Evolutionary conservation across 208 protist genomes (phyloP), one percentile per base, ranked within the genome.

Genomic region (Herpetomonas samuelpessoai): DNA sequence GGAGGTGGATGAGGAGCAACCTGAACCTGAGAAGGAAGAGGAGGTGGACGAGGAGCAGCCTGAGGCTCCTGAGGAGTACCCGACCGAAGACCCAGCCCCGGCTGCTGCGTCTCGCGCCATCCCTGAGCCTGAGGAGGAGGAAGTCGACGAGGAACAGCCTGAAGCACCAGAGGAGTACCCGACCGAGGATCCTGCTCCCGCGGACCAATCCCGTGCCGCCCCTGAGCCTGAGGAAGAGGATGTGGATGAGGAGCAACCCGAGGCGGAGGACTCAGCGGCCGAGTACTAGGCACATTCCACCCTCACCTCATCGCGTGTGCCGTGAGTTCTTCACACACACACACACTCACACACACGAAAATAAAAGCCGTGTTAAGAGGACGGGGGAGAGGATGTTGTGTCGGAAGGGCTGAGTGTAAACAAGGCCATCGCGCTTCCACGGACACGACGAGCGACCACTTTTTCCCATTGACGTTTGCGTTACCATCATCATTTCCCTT

Each of bases 91-190:
- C 14, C 14, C 9, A 41, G 35, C 35, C 9, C 35, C 25, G 2
- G 35, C 35, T 14, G 31, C 28, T 16, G 29, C 25, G 21, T 6
- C 14, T 24, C n/a, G 18, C 12, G 28, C 16, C 28, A 14, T 14
- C 9, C n/a, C n/a, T n/a, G n/a, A n/a, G 21, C 18, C 6, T 4
- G 27, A 31, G 19, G 35, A 27, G 29, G 29, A 58, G 12, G 57
- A 58, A 25, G 57, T 35, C 21, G 50, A 65, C 21, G 39, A 61
- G 39, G 38, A 52, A 28, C 41, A 22, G 24, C 45, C 19, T 19
- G 59, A 4, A 3, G 6, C 21, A 18, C 59, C 2, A 7, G 61
- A 53, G n/a, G 48, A 44, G 24, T 46, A 55, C 30, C 31, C 48
- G 10, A 48, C 18, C 9, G 63, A 56, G 38, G 28, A 61, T 41